phyloP scores from a whole-genome alignment of 441 rosid genomes.

The Raphanus hybrid region DNA sequence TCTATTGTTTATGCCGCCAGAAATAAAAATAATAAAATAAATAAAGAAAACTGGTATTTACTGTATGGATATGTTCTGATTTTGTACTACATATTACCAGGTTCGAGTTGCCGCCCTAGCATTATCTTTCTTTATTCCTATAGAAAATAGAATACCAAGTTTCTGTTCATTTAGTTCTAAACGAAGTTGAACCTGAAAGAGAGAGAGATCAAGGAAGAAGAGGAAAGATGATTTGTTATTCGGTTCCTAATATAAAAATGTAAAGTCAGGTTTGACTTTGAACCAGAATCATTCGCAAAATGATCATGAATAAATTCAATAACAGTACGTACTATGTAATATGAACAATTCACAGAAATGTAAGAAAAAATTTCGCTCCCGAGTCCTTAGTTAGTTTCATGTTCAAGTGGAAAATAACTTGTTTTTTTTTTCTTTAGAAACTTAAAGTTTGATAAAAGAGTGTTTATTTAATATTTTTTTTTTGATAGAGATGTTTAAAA shows the following conservation, averaged over 20 bases:
- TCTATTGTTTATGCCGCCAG: slow-evolving; percentile 9
- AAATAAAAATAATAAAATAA: neutral
- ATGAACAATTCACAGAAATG: slow-evolving; percentile 11
- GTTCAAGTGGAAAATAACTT: neutral
- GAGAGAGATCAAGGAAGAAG: slow-evolving; percentile 12
- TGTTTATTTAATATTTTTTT: neutral
- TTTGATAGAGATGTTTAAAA: neutral
- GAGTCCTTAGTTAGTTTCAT: slow-evolving; percentile 1
- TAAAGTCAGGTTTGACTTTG: neutral
- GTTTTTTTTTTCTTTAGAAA: no score
- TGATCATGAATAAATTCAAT: slow-evolving; percentile 14
- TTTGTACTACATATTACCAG: slow-evolving; percentile 35
- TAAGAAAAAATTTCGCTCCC: neutral
- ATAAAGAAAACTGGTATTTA: neutral
- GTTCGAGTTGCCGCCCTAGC: slow-evolving; percentile 33
- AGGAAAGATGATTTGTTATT: slow-evolving; percentile 1
- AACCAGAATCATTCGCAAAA: neutral
- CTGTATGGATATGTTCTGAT: slow-evolving; percentile 37
- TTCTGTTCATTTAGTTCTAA: slow-evolving; percentile 2
- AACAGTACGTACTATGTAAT: slow-evolving; percentile 9
- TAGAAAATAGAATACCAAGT: slow-evolving; percentile 14
- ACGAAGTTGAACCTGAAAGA: slow-evolving; percentile 4
- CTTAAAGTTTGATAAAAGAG: slow-evolving; percentile 15
- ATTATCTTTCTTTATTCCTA: slow-evolving; percentile 19
- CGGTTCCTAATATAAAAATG: neutral